Evolutionary conservation across 345 rosid species (phyloP), one percentile per base, ranked within the genome.

Genomic region (Syzygium grande): DNA sequence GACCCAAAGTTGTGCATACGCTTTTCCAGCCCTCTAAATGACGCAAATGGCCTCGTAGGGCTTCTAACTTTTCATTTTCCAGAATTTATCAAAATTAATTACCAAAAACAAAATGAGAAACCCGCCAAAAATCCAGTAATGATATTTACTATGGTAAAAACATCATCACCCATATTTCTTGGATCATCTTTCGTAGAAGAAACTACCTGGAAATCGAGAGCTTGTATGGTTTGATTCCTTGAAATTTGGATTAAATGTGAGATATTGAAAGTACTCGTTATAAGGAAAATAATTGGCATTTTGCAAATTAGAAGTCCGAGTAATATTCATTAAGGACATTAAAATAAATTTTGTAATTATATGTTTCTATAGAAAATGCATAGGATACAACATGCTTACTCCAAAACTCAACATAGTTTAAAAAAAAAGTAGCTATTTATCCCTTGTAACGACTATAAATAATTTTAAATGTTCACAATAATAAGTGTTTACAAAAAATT

Each of bases 361-460:
- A 43, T 5, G 46, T 43, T 43, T 43, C 7, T 43, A 43, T 43
- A 5, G 46, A 43, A 19, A 0, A 53, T 53, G 7, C 0, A 22
- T 23, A 4, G 0, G 14, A 58, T 58, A n/a, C 0, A 6, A 58
- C 11, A 9, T 23, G 14, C 46, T 43, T 58, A 58, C 0, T 23
- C 29, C 19, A 58, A 58, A 58, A 58, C 0, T 58, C 2, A 23
- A 23, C 0, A 2, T 5, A 2, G 1, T 23, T 56, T 0, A n/a
- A 23, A 56, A 10, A 43, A 43, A 43, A 6, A 43, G 46, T 43
- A 43, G 46, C 46, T 43, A 6, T 43, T 6, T 43, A 43, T 43
- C 46, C 46, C 46, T 59, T 0, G 16, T 11, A 8, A 59, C 7
- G 6, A 27, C 8, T 43, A 43, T 43, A 59, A 5, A 27, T 27